Base-by-base conservation (phyloP, 306 rosid genomes). In the Canavalia ensiformis region DNA sequence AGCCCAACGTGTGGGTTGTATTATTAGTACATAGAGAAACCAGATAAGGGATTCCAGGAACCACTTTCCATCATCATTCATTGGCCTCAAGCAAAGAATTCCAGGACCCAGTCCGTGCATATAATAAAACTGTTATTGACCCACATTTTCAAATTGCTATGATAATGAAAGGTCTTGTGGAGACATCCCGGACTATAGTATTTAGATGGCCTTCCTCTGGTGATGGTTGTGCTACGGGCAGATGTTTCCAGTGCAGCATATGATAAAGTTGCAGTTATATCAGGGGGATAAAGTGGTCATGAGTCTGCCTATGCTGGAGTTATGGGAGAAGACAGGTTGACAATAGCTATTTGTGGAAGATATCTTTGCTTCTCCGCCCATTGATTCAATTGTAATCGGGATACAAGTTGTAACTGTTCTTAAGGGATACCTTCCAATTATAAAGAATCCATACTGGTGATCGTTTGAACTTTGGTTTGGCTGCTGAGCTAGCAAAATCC, bases 271-370 rank as follows among this genome's bases (percentile, higher is more conserved):
- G 97, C 99, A n/a, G 54, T 93, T 41, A 88, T 95, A 86, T 93
- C 99, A 86, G 99, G 99, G 10, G 99, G 98, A 83, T 98, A 98
- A 86, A 91, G 98, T 86, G 99, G 98, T 49, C 98, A 95, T 70
- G 98, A 95, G 86, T 97, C 99, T 85, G 94, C 98, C 58, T 91
- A 92, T 57, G 89, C 98, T 75, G 98, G 99, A 64, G 93, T 83
- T 86, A 98, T 95, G 9, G 99, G 99, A 83, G 99, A 95, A 84
- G 99, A 98, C 77, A 95, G 93, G 99, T 86, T 95, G 74, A 93
- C 98, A 9, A 98, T 98, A 37, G 99, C 99, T 45, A 89, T 95
- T 45, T 95, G 97, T 51, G 99, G 99, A 81, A n/a, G 98, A 93
- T 89, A 85, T 93, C 51, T 95, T 95, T 86, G 66, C 94, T 68